A percentile compares a stretch with the other conserved stretches of the same genome.
phyloP scores from a whole-genome alignment of 495 filamentous ascomycete species.

The Aspergillus incahuasiensis region DNA sequence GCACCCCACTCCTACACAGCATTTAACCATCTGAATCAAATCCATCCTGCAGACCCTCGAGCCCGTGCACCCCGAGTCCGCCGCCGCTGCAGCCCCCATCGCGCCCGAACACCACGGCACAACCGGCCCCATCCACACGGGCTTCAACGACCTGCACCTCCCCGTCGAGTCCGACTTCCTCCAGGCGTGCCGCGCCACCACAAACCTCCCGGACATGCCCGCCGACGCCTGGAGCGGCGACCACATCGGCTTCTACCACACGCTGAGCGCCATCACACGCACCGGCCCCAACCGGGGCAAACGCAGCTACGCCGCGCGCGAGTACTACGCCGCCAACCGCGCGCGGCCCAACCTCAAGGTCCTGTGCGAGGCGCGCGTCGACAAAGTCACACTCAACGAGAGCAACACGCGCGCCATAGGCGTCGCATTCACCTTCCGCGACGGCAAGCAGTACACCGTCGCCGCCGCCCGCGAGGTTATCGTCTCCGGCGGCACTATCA shows the following conservation, averaged over 20 bases:
- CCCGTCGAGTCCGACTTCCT: constrained; percentile 25
- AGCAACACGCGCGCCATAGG: constrained; percentile 35
- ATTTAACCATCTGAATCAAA: no score
- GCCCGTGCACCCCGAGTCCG: not conserved
- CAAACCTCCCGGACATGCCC: constrained; percentile 18
- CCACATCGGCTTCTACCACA: constrained; percentile 31
- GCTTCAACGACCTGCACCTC: constrained; percentile 24
- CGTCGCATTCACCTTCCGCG: constrained; percentile 23
- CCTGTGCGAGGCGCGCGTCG: constrained; percentile 28
- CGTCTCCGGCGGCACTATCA: constrained; percentile 46
- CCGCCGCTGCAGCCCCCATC: not conserved
- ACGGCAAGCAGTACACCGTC: constrained; percentile 34
- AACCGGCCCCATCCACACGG: constrained; percentile 26
- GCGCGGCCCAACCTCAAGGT: constrained; percentile 25
- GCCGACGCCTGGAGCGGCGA: constrained; percentile 31
- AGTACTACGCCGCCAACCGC: constrained; percentile 21
- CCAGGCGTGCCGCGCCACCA: constrained; percentile 21
- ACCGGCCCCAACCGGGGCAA: constrained; percentile 37
- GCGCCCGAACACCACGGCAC: constrained; percentile 22
- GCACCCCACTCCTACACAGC: not conserved
- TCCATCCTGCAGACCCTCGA: constrained; percentile 12
- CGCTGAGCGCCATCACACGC: constrained; percentile 38
- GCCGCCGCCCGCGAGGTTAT: constrained; percentile 51
- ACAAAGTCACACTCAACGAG: constrained; percentile 21
- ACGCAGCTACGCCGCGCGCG: constrained; percentile 47